Base-by-base conservation (phyloP, 106 monocot genomes). In the Amphibolis antarctica region DNA sequence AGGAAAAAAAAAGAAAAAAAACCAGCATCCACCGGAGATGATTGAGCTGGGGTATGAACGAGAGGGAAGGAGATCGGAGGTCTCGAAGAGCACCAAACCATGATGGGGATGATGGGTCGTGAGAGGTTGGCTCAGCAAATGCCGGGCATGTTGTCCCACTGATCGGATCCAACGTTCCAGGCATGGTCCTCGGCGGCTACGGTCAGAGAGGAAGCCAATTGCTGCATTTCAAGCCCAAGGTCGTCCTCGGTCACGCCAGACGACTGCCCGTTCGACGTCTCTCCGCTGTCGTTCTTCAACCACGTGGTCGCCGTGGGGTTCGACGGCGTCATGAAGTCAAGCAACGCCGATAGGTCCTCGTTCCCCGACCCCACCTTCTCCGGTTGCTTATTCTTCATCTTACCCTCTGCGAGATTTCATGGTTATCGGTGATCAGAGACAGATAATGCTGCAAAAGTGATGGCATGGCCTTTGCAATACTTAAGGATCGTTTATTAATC, bases 241-340 rank as follows among this genome's bases (percentile, higher is more conserved):
- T 74, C 75, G 1, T 81, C 75, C 5, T 73, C 77, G 1, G 80
- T 77, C 19, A 64, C 48, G 18, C 53, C 80, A 0, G 77, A 73
- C n/a, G 78, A 73, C 55, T 65, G 77, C 25, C 77, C 76, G 53
- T 80, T 80, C 10, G 77, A 77, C 19, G 50, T 44, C 53, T 71
- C 74, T 1, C 73, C 72, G 53, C 53, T 29, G 26, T 63, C 53
- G 36, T 43, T 65, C 42, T 59, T 60, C 44, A 26, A 21, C 53
- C 66, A 56, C 19, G 61, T 51, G n/a, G 56, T 60, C n/a, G 62
- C 46, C 1, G 61, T 14, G 14, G 46, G 25, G 49, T 70, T 15
- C 12, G 54, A 12, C 12, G n/a, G 58, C 10, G 61, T 69, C 42
- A 78, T 75, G 62, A 82, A 73, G 24, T 77, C 76, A 18, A 76